phyloP scores from a whole-genome alignment of 108 stramenopile genomes.

The Cyclotella cryptica region DNA sequence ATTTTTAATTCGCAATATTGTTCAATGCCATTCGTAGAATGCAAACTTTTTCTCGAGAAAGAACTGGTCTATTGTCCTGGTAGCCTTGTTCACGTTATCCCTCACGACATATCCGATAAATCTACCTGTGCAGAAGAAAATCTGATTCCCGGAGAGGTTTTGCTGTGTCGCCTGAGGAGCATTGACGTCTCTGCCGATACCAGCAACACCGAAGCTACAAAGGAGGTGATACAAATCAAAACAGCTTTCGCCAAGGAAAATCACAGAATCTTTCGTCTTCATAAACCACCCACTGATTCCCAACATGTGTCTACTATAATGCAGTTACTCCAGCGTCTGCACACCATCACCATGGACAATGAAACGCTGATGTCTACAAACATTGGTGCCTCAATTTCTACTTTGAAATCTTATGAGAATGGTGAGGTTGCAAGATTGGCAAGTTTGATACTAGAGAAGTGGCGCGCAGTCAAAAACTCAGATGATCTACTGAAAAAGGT shows the following conservation, averaged over 20 bases:
- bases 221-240: neutral
- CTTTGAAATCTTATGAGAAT: neutral
- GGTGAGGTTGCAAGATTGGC: neutral
- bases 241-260: neutral
- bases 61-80: neutral
- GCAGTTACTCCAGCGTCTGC: neutral
- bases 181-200: neutral
- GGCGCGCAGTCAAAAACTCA: neutral
- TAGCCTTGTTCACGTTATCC: neutral
- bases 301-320: neutral
- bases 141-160: constrained; percentile 2
- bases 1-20: neutral
- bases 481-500: neutral
- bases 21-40: neutral
- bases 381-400: neutral
- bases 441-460: neutral
- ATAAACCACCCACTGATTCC: neutral
- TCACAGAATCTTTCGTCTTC: constrained; percentile 5
- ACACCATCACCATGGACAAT: neutral
- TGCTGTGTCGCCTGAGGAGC: neutral
- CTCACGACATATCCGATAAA: neutral
- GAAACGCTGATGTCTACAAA: neutral
- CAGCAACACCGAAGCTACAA: neutral
- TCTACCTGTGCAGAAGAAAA: neutral
- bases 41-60: neutral